A percentile compares a stretch with the other conserved stretches of the same genome.
Evolutionary conservation across 352 stramenopile genomes (phyloP).

Genomic region (Pythium apleroticum): DNA sequence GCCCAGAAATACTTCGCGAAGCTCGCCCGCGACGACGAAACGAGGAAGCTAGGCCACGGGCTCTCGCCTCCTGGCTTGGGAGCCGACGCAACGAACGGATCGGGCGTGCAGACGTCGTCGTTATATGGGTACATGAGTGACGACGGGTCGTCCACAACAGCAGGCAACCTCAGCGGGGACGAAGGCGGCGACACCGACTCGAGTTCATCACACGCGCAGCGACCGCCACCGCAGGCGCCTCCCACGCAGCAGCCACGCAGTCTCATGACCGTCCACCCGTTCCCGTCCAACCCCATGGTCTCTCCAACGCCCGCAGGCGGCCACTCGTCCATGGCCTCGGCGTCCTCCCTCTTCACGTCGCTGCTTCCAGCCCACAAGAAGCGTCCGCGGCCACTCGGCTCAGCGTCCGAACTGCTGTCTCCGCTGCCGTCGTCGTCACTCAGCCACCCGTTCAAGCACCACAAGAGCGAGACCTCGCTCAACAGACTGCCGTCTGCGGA

Average conservation of each 20-base stretch:
- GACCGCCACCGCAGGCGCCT: background rate
- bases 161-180: constrained; percentile 57
- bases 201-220: constrained; percentile 12
- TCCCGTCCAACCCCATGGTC: constrained; percentile 11
- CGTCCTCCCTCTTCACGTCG: background rate
- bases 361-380: constrained; percentile 8
- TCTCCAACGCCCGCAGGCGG: background rate
- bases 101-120: background rate
- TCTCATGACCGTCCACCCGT: constrained; percentile 23
- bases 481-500: constrained; percentile 66
- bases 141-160: constrained; percentile 43
- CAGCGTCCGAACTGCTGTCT: constrained; percentile 1
- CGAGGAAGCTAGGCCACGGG: constrained; percentile 45
- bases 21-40: constrained; percentile 74
- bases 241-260: constrained; percentile 10
- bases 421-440: background rate
- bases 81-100: background rate
- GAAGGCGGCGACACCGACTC: constrained; percentile 38
- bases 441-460: constrained; percentile 17
- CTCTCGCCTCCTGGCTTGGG: constrained; percentile 2
- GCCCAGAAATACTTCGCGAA: constrained; percentile 90
- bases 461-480: constrained; percentile 26
- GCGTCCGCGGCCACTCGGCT: constrained; percentile 5
- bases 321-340: constrained; percentile 2
- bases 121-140: constrained; percentile 61